Base-by-base conservation (phyloP, 306 rosid genomes). In the Castanea sativa region DNA sequence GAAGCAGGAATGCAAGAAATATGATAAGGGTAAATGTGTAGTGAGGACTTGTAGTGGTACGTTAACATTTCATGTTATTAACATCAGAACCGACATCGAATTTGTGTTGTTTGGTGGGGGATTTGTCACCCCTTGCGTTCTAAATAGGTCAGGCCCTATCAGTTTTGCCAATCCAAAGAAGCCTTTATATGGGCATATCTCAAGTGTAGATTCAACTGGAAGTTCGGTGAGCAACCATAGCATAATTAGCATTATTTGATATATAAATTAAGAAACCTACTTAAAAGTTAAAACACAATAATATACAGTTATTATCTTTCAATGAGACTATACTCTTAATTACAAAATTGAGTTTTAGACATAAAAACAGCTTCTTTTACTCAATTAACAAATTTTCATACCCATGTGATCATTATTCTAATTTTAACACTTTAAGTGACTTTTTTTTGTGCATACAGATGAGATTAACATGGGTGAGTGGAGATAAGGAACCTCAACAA, bases 381-480 rank as follows among this genome's bases (percentile, higher is more conserved):
- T 49, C 16, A 49, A 49, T 49, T 49, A 49, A 10, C 53, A 49
- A 49, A 49, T 49, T 49, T 11, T 12, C 16, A 49, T 10, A 12
- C 11, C 53, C 53, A 12, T 23, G 32, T 21, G 16, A 20, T 11
- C 65, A 23, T 59, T 59, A 4, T 23, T 59, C 16, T 23, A 59
- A 59, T 59, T 59, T 59, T 11, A 58, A n/a, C 64, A 8, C 12
- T 58, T 19, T 7, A 57, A 20, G 23, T 64, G 41, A 16, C 6
- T 35, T 8, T 61, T 61, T 70, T 61, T 70, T 23, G 2, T 83
- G 76, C 82, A 94, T 84, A 76, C 83, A 94, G 98, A 91, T 92
- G 97, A 88, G 86, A 83, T 59, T 91, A 81, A 91, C 93, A 72
- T 94, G 98, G 98, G 91, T 94, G 57, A 94, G 98, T 84, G 98